Base-by-base conservation (phyloP, 495 filamentous ascomycete species). In the Tuber microsphaerosporum region DNA sequence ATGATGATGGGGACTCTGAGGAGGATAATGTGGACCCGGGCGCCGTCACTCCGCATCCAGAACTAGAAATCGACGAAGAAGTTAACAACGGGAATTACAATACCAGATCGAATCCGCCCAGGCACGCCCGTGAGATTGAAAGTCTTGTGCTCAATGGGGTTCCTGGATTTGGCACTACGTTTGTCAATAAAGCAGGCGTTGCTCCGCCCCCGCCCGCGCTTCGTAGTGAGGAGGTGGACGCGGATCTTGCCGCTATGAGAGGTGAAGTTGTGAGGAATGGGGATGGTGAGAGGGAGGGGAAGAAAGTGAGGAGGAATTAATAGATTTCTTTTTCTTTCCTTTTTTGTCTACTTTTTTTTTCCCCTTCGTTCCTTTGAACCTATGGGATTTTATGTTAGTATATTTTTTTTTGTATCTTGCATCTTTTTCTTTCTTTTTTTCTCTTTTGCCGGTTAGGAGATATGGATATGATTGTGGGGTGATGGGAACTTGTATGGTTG, bases 121-220 rank as follows among this genome's bases (percentile, higher is more conserved):
- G 79, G 17, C 70, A 76, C 22, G 45, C 74, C 26, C n/a, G 80
- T 7, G 80, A 82, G 65, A 82, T 82, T 37, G 80, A 82, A 69
- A 77, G 42, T 26, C 22, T 81, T 1, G 79, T 81, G 43, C 73
- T 81, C 20, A 75, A 73, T 17, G 79, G 76, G 2, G 76, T 79
- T 8, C 80, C 80, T 8, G 76, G 76, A 31, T 74, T 82, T 39
- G 80, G 80, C 0, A 82, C 76, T 69, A 82, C 80, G 2, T 82
- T 81, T 72, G 80, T 82, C 4, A 82, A 81, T 72, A 82, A 82
- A 71, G 77, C 80, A 1, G 72, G 73, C 2, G 74, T 82, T 41
- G 80, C 80, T 14, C 80, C 80, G 17, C 76, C 80, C 22, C 80
- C 80, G 2, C 80, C 80, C 0, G 76, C 74, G 12, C 22, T 82